Base-by-base conservation (phyloP, 2,329 filamentous ascomycete species). In the Alternaria infectoria region DNA sequence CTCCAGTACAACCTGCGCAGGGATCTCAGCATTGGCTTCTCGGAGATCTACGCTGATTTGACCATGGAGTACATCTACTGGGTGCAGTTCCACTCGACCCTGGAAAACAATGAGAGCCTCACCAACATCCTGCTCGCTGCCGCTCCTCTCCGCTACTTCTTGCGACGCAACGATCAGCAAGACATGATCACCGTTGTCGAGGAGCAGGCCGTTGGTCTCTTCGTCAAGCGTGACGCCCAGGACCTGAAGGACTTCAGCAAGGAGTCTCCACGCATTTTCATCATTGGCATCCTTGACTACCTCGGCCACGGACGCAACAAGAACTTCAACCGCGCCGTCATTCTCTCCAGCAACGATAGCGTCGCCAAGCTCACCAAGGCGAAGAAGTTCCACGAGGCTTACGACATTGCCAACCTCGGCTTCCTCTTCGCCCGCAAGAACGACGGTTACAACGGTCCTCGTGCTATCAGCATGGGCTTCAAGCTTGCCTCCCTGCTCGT, bases 1-100 rank as follows among this genome's bases (percentile, higher is more conserved):
- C 72, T 84, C 2, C 81, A 84, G 68, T 80, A 83, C 50, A 79
- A 79, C 6, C 67, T 84, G 12, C 81, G 78, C 13, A 81, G 68
- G 49, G 71, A 76, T 17, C 60, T 83, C 54, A 81, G 81, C 46
- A 64, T 74, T 8, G 76, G 72, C 5, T 77, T 84, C 54, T 79
- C 83, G 5, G 76, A 81, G 36, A 70, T 84, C 52, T 82, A 81
- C 21, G 81, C 83, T 0, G 79, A 84, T 65, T 77, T 83, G 63
- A 77, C 79, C 6, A 74, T 73, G 55, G 73, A 80, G 47, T 77
- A 79, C 62, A 72, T 78, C 28, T 74, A 76, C 64, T 77, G 74
- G 57, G 73, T 77, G 64, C 67, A 73, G 26, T 77, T 77, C 58
- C 69, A 73, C 59, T 65, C 66, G 19, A 73, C 73, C 1, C 56